Percentiles rank a stretch among this genome's conserved stretches.
phyloP scores from a whole-genome alignment of 108 stramenopile genomes.

The Pseudonitzschia multistriata region DNA sequence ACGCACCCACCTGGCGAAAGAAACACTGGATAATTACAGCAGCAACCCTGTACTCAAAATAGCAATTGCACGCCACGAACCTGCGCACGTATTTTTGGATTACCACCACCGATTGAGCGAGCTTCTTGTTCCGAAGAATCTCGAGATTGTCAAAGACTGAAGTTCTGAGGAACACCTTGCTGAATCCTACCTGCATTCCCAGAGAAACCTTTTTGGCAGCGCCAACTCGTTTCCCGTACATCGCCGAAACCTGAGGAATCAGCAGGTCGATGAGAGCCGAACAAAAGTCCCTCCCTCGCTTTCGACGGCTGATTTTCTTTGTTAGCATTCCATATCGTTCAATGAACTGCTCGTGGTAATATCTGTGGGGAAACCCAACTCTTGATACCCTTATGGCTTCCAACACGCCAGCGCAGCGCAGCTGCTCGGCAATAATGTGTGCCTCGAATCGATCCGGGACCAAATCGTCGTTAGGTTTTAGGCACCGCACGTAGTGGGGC shows the following conservation, averaged over 20 bases:
- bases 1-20: conserved; percentile 37
- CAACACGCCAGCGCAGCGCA: conserved; percentile 96
- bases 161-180: conserved; percentile 83
- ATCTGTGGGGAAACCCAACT: conserved; percentile 95
- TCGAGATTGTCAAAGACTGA: conserved; percentile 83
- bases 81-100: conserved; percentile 51
- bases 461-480: conserved; percentile 96
- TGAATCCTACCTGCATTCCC: conserved; percentile 84
- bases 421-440: conserved; percentile 84
- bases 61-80: conserved; percentile 37
- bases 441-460: conserved; percentile 70
- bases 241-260: conserved; percentile 18
- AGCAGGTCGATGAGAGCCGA: conserved; percentile 12
- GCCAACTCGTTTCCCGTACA: conserved; percentile 12
- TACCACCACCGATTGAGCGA: conserved; percentile 41
- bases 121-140: conserved; percentile 47
- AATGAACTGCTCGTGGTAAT: conserved; percentile 82
- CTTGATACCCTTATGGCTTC: conserved; percentile 99
- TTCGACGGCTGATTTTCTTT: background rate
- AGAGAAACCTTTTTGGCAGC: conserved; percentile 36
- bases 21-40: conserved; percentile 37
- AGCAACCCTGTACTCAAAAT: conserved; percentile 14
- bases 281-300: conserved; percentile 14
- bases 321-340: conserved; percentile 65
- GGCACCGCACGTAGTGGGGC: conserved; percentile 99